Base-by-base conservation (phyloP, 768 basidiomycete genomes). In the Tulasnella calospora region DNA sequence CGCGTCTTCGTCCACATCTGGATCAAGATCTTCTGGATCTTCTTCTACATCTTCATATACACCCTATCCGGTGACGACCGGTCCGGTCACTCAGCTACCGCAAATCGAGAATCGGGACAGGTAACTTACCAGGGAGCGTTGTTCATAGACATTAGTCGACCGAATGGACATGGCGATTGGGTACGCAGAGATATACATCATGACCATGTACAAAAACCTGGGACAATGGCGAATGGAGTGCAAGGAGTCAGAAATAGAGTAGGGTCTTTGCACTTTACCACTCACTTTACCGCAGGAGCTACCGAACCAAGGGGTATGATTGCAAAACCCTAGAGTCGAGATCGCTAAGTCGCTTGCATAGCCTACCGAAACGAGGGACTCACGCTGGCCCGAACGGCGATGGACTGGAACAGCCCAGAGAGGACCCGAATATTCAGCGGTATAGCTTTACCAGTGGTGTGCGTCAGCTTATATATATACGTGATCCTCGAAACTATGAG, bases 211-310 rank as follows among this genome's bases (percentile, higher is more conserved):
- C 61, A 96, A 83, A 0, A 96, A 92, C 83, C 93, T 94, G 81
- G 15, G 19, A 47, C 17, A 12, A 44, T 15, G 13, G 44, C 2
- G 44, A n/a, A n/a, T 5, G n/a, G 13, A 40, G 3, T 7, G 55
- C n/a, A 30, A 47, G 40, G 19, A 55, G 23, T 77, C 36, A 75
- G 74, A 61, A 57, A 47, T 33, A 33, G 23, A 51, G 17, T 27
- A 27, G n/a, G 33, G 30, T 55, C 3, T 4, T 36, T 47, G 19
- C 15, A 55, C n/a, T 30, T 19, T 12, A 55, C 9, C 23, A 86
- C 91, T 78, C 82, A 93, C 93, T 97, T 92, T 79, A 98, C 92
- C 40, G 92, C 96, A 13, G 97, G 96, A 1, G 95, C 94, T 6
- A 97, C 83, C n/a, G 88, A 84, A 19, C 90, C 86, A 33, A 98